Percentiles rank a stretch among this genome's conserved stretches.
phyloP scores from a whole-genome alignment of 371 early-diverging fungal genomes.

The Mucor irregularis region DNA sequence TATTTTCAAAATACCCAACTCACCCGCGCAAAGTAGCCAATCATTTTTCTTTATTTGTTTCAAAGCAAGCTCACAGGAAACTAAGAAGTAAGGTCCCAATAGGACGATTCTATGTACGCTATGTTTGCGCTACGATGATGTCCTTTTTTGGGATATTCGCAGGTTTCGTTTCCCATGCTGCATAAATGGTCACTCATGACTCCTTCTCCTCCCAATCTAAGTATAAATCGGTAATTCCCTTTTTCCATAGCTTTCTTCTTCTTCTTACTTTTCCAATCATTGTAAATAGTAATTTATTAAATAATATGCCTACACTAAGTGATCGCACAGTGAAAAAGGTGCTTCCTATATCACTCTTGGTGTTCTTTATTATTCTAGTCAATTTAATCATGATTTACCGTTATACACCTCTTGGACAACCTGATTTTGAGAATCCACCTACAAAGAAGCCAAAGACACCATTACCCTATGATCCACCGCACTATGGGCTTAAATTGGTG shows the following conservation, averaged over 20 bases:
- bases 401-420: conserved; percentile 1
- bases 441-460: not conserved
- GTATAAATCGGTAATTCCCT: no score
- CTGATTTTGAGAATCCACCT: not conserved
- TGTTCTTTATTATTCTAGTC: conserved; percentile 16
- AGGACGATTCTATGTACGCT: no score
- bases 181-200: no score
- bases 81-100: no score
- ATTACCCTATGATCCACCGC: conserved; percentile 24
- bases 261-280: not conserved
- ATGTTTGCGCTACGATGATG: no score
- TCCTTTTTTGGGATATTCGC: no score
- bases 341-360: not conserved
- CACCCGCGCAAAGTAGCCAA: no score
- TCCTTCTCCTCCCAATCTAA: no score
- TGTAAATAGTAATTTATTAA: not conserved
- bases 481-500: conserved; percentile 22
- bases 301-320: not conserved
- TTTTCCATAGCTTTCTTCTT: not conserved
- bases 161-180: no score
- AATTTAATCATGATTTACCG: conserved; percentile 12
- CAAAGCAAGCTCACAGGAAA: no score
- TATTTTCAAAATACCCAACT: no score
- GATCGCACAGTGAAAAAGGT: not conserved
- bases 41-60: no score